phyloP scores from a whole-genome alignment of 495 filamentous ascomycete genomes.

The Penicillium robsamsonii region DNA sequence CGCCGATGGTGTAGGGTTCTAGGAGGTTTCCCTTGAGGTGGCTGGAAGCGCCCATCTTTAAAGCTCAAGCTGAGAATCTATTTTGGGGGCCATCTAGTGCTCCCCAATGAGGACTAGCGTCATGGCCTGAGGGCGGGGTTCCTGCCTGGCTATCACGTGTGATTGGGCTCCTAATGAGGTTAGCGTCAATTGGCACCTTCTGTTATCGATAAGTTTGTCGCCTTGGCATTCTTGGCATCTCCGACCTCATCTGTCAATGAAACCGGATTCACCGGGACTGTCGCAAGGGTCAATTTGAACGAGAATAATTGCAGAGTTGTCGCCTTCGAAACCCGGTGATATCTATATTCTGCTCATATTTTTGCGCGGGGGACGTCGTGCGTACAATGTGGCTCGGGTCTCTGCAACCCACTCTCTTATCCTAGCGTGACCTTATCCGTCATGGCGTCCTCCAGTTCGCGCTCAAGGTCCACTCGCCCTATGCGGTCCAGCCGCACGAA shows the following conservation, averaged over 20 bases:
- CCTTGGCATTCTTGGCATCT: conserved; percentile 6
- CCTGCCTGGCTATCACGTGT: conserved; percentile 19
- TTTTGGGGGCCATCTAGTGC: conserved; percentile 24
- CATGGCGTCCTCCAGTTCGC: conserved; percentile 32
- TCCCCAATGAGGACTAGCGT: conserved; percentile 13
- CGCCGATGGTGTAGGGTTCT: conserved; percentile 9
- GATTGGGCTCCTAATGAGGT: neutral
- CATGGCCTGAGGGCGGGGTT: conserved; percentile 36
- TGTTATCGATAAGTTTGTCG: conserved; percentile 28
- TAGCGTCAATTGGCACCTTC: neutral
- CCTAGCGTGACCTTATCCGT: conserved; percentile 14
- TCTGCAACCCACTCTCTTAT: conserved; percentile 7
- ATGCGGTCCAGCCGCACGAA: conserved; percentile 39
- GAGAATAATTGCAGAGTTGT: neutral
- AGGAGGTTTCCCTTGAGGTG: conserved; percentile 28
- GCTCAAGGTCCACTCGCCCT: conserved; percentile 30
- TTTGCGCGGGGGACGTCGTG: neutral
- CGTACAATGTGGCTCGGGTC: conserved; percentile 4
- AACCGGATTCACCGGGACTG: neutral
- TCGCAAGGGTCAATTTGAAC: conserved; percentile 1
- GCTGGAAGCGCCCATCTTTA: conserved; percentile 29
- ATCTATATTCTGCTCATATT: neutral
- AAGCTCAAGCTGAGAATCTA: conserved; percentile 27
- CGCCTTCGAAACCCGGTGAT: neutral
- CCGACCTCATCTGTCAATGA: conserved; percentile 8